phyloP scores from a whole-genome alignment of 192 early-diverging fungal genomes.

The Glomus cerebriforme region DNA sequence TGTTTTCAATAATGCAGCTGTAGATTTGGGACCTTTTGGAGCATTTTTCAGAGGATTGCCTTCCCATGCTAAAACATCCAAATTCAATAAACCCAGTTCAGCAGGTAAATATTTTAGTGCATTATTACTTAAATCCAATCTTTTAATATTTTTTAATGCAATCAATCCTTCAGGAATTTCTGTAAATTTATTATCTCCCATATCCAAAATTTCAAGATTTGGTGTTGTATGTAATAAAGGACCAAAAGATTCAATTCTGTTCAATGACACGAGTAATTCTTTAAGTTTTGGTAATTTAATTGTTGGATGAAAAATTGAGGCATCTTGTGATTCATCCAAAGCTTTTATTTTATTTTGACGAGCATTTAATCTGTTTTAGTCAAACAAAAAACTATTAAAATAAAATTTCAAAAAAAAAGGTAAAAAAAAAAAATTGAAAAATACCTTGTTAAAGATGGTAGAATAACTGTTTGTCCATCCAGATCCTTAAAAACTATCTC shows the following conservation, averaged over 20 bases:
- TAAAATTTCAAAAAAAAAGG: constrained; percentile 19
- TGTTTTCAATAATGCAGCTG: constrained; percentile 45
- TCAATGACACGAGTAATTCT: constrained; percentile 47
- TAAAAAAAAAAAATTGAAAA: constrained; percentile 16
- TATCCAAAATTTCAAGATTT: constrained; percentile 45
- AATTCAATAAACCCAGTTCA: constrained; percentile 48
- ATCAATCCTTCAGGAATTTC: constrained; percentile 46
- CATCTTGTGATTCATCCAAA: constrained; percentile 30
- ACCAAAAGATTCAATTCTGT: constrained; percentile 40
- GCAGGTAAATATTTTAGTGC: constrained; percentile 43
- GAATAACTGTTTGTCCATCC: background rate
- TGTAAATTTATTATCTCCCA: constrained; percentile 46
- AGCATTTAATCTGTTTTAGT: constrained; percentile 38
- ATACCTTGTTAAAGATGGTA: constrained; percentile 1
- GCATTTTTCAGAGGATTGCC: constrained; percentile 52
- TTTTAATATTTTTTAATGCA: constrained; percentile 38
- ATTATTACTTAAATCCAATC: constrained; percentile 56
- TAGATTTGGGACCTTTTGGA: constrained; percentile 39
- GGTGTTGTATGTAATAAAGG: constrained; percentile 36
- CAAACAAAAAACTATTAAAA: background rate
- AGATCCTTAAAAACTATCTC: constrained; percentile 39
- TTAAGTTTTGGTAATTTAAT: constrained; percentile 44
- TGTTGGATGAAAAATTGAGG: constrained; percentile 33
- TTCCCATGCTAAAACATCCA: constrained; percentile 51
- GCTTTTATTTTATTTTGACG: constrained; percentile 37